A percentile compares a stretch with the other conserved stretches of the same genome.
Evolutionary conservation across 805 yeast species (phyloP).

Genomic region (Kodamaea kaohsiungensis): DNA sequence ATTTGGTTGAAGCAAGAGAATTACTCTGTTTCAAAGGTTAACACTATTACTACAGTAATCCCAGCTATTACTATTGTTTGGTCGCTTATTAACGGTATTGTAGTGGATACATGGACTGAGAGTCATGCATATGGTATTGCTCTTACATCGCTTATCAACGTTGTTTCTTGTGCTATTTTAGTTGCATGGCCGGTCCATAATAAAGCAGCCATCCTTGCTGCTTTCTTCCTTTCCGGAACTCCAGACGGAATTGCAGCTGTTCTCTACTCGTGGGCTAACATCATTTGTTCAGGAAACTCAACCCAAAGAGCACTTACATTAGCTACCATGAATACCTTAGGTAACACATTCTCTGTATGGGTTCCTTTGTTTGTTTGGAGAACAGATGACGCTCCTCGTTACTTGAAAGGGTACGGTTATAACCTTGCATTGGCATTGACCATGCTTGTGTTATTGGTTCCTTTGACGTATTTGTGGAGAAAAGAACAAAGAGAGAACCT

Average conservation of each 20-base stretch:
- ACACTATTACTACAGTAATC: slow-evolving; percentile 54
- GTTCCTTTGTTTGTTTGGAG: slow-evolving; percentile 24
- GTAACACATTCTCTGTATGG: slow-evolving; percentile 26
- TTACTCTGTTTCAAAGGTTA: slow-evolving; percentile 45
- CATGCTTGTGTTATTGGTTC: slow-evolving; percentile 19
- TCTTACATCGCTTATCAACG: slow-evolving; percentile 16
- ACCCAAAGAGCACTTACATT: slow-evolving; percentile 23
- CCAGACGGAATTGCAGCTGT: slow-evolving; percentile 29
- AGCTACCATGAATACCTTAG: slow-evolving; percentile 25
- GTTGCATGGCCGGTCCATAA: slow-evolving; percentile 25
- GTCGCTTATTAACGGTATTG: slow-evolving; percentile 26
- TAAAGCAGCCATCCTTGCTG: slow-evolving; percentile 22
- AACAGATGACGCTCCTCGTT: slow-evolving; percentile 26
- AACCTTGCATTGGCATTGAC: slow-evolving; percentile 18
- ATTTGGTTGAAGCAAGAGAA: slow-evolving; percentile 20
- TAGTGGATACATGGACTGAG: slow-evolving; percentile 25
- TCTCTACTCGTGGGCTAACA: slow-evolving; percentile 26
- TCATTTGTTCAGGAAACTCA: slow-evolving; percentile 23
- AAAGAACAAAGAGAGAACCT: slow-evolving; percentile 9
- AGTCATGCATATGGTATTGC: slow-evolving; percentile 26
- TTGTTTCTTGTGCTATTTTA: slow-evolving; percentile 21
- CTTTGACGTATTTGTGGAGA: slow-evolving; percentile 22
- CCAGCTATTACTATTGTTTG: slow-evolving; percentile 46
- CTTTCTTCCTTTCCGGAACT: slow-evolving; percentile 24
- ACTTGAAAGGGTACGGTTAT: slow-evolving; percentile 23